Base-by-base conservation (phyloP, 2,329 filamentous ascomycete genomes). In the Neofusicoccum umdonicola region DNA sequence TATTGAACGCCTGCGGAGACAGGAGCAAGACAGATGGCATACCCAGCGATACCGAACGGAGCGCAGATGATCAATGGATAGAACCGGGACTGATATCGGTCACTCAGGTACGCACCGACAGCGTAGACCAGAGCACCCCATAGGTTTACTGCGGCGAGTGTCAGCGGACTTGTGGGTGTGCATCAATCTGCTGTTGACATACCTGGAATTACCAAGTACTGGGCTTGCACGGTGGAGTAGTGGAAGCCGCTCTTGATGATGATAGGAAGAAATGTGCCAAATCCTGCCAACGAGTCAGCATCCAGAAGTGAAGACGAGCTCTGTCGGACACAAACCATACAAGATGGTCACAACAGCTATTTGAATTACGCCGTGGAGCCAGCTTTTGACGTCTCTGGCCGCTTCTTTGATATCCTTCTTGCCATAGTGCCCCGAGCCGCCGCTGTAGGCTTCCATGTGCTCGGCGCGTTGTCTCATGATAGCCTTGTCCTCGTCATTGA, bases 231-330 rank as follows among this genome's bases (percentile, higher is more conserved):
- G 0, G 76, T 76, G 1, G 76, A 76, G 62, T 77, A 79, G 22
- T 76, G 70, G 64, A 80, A 79, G 2, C 73, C 72, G 17, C 79
- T 73, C 19, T 76, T 75, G 52, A 80, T 79, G 56, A 80, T 80
- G 54, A 80, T 78, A 0, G 78, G 78, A 1, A 80, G 67, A 56
- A 80, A 80, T 0, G 77, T 79, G 3, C 78, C 74, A 44, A 80
- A 80, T 6, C 77, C 52, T 57, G 7, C 41, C 19, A 34, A 41
- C 0, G 11, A 22, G 4, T 71, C 71, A 51, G 6, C 2, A 65
- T 31, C 2, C 58, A 41, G 12, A 34, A 7, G 9, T 6, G 15
- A 13, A 60, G 44, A 3, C 4, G 13, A 12, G 4, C 1, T 3
- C 35, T 62, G 58, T 47, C 68, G 68, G 2, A 22, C 9, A 56